Base-by-base conservation (phyloP, 192 early-diverging fungal genomes). In the Thamnidium elegans region DNA sequence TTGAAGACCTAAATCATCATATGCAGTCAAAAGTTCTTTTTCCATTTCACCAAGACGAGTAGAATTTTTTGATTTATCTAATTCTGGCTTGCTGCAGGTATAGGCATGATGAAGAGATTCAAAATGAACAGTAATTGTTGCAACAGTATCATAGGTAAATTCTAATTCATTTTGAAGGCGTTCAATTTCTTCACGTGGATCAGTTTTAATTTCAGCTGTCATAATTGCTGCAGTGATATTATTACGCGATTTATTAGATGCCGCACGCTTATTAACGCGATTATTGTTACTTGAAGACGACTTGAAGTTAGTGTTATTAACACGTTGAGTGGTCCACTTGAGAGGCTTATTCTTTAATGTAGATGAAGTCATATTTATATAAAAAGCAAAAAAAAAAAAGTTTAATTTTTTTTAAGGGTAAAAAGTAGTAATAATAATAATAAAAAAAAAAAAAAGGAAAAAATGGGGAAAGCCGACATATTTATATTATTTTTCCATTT, bases 1-100 rank as follows among this genome's bases (percentile, higher is more conserved):
- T 55, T 75, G 73, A 7, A 70, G 42, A n/a, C 60, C 65, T 9
- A 75, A 46, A 45, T 75, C 73, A 36, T 75, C 73, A 39, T 75
- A 75, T 10, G 68, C 73, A 17, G 73, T 50, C 19, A 75, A 42
- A 20, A 75, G 59, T 52, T 75, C 73, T 19, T 68, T 63, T 58
- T 75, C 73, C 63, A 48, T 68, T 17, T 50, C 51, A 30, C 55
- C 50, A 7, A 75, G 59, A 7, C 68, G 67, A 45, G 67, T 70
- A 0, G 73, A 39, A 7, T 14, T 11, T 5, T 42, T 47, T 32
- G 55, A 43, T 50, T 58, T 47, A 14, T 70, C 50, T 26, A 68
- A 55, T 39, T 73, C 66, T 15, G 73, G 52, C 10, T 55, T 61
- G n/a, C 67, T 34, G 13, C 56, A 42, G 13, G 43, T 50, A 53